Conservation (phyloP, 2,329 filamentous ascomycete genomes). For the Penicillium palitans region DNA sequence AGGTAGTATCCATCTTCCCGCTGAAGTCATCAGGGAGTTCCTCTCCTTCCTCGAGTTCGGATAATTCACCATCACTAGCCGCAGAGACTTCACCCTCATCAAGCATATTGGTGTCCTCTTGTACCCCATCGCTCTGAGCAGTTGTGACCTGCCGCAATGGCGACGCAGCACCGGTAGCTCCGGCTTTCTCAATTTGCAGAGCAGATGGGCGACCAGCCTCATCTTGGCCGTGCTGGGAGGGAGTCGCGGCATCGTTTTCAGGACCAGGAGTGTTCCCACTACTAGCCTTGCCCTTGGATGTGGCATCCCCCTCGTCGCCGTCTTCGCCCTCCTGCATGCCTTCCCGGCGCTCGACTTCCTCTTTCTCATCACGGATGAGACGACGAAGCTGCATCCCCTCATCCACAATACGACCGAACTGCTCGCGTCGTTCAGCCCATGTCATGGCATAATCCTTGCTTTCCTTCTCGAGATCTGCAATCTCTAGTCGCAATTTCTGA, state of each 20-base stretch:
- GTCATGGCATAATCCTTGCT: slow-evolving; percentile 77
- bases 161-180: slow-evolving; percentile 35
- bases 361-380: slow-evolving; percentile 91
- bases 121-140: slow-evolving; percentile 40
- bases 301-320: slow-evolving; percentile 54
- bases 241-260: slow-evolving; percentile 48
- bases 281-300: slow-evolving; percentile 50
- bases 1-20: slow-evolving; percentile 68
- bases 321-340: slow-evolving; percentile 70
- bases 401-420: slow-evolving; percentile 85
- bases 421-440: slow-evolving; percentile 80
- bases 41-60: slow-evolving; percentile 50
- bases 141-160: slow-evolving; percentile 41
- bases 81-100: slow-evolving; percentile 49
- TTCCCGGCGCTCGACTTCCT: slow-evolving; percentile 84
- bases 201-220: slow-evolving; percentile 31
- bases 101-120: slow-evolving; percentile 62
- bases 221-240: slow-evolving; percentile 37
- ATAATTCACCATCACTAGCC: slow-evolving; percentile 36
- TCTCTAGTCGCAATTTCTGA: slow-evolving; percentile 82
- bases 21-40: slow-evolving; percentile 50
- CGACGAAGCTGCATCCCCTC: slow-evolving; percentile 84
- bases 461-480: slow-evolving; percentile 80
- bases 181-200: slow-evolving; percentile 36
- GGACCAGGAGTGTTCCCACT: slow-evolving; percentile 52